A percentile compares a stretch with the other conserved stretches of the same genome.
Conservation (phyloP, 176 grass and related monocot genomes). For the Tuctoria greenei region DNA sequence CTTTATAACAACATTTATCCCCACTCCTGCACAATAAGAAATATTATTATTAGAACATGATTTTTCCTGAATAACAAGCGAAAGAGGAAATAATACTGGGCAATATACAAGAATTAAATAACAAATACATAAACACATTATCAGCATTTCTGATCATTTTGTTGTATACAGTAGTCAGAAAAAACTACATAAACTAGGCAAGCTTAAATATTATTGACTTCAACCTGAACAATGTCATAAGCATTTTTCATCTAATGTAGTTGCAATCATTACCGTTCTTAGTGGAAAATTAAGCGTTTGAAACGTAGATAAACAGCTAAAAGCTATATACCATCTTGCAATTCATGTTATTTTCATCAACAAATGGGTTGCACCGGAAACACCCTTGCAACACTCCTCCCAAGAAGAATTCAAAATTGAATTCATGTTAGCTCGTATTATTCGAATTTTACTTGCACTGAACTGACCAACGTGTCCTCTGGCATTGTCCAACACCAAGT, state of each 20-base stretch:
- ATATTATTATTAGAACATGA: conserved; percentile 16
- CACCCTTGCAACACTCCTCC: background rate
- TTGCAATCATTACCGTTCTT: background rate
- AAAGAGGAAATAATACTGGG: background rate
- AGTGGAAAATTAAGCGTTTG: background rate
- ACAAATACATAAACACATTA: background rate
- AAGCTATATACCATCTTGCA: background rate
- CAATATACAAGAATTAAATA: background rate
- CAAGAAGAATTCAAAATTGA: background rate
- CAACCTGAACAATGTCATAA: background rate
- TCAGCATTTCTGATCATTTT: background rate
- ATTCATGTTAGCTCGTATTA: background rate
- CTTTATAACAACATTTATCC: conserved; percentile 80
- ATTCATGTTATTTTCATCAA: background rate
- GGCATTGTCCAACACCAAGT: background rate
- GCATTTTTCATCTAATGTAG: background rate
- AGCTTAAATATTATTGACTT: background rate
- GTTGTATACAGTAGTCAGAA: background rate
- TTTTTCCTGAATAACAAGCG: background rate
- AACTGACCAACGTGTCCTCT: background rate
- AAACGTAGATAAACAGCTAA: background rate
- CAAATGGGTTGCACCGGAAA: background rate
- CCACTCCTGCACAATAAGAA: conserved; percentile 45
- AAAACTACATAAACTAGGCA: no score
- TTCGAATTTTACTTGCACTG: background rate